phyloP scores from a whole-genome alignment of 2,329 filamentous ascomycete genomes.

The Chrysoporthe puriensis region DNA sequence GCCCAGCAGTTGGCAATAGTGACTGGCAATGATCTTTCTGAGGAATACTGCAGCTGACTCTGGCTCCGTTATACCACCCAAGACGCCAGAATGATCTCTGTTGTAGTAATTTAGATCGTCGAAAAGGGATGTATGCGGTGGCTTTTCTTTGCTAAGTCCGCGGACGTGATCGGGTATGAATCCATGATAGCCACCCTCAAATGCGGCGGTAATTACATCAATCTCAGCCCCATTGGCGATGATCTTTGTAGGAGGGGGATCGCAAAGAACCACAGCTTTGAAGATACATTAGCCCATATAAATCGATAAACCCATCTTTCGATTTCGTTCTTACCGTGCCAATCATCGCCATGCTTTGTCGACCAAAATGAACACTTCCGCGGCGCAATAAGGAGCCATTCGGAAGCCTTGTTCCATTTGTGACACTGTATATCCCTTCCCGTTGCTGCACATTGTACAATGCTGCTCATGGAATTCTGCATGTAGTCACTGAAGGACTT shows the following conservation, averaged over 20 bases:
- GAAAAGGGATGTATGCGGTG: conserved; percentile 1
- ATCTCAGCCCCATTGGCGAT: neutral
- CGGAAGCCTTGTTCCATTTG: conserved; percentile 18
- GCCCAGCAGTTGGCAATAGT: conserved; percentile 24
- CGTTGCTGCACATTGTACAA: conserved; percentile 12
- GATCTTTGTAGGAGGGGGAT: conserved; percentile 12
- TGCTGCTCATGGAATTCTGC: neutral
- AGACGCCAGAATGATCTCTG: neutral
- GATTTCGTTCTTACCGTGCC: neutral
- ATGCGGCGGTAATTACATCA: neutral
- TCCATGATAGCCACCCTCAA: conserved; percentile 19
- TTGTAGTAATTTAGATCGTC: conserved; percentile 18
- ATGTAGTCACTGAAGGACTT: neutral
- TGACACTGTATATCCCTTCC: conserved; percentile 17
- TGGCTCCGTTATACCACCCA: neutral
- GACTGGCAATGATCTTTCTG: conserved; percentile 16
- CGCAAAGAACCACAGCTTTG: conserved; percentile 16
- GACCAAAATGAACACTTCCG: conserved; percentile 24
- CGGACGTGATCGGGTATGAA: conserved; percentile 21
- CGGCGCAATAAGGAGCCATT: conserved; percentile 21
- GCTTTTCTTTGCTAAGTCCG: neutral
- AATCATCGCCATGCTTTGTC: neutral
- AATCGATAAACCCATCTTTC: neutral
- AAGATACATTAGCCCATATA: neutral
- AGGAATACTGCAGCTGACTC: conserved; percentile 9